Conservation (phyloP, 2,329 filamentous ascomycete genomes). For the Geosmithia putterillii region DNA sequence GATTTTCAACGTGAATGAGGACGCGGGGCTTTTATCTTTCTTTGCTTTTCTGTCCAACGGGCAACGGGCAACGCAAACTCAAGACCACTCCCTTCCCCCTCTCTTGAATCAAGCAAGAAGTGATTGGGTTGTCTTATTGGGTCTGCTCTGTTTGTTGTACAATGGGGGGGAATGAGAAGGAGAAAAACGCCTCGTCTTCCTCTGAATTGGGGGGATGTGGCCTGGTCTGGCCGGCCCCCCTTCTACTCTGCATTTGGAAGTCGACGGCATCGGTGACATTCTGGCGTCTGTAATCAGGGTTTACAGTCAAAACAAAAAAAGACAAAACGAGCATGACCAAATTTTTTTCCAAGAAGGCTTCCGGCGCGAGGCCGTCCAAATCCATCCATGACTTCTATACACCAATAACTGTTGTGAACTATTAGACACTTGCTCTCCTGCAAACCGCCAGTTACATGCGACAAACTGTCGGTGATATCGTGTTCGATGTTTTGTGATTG, state of each 20-base stretch:
- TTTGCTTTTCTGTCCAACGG: no score
- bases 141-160: conserved; percentile 29
- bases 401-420: neutral
- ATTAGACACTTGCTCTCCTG: neutral
- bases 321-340: conserved; percentile 26
- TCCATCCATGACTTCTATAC: neutral
- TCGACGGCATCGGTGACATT: conserved; percentile 53
- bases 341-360: conserved; percentile 9
- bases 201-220: conserved; percentile 39
- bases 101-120: no score
- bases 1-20: no score
- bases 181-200: no score
- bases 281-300: conserved; percentile 56
- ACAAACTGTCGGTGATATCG: neutral
- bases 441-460: neutral
- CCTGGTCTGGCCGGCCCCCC: conserved; percentile 50
- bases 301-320: conserved; percentile 43
- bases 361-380: conserved; percentile 4
- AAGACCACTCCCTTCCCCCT: no score
- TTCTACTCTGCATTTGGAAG: conserved; percentile 53
- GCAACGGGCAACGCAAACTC: no score
- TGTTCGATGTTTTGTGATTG: neutral
- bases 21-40: no score
- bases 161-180: conserved; percentile 28
- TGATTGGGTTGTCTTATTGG: no score